Evolutionary conservation across 352 stramenopile genomes (phyloP).

Genomic region (Hyaloperonospora arabidopsidis): DNA sequence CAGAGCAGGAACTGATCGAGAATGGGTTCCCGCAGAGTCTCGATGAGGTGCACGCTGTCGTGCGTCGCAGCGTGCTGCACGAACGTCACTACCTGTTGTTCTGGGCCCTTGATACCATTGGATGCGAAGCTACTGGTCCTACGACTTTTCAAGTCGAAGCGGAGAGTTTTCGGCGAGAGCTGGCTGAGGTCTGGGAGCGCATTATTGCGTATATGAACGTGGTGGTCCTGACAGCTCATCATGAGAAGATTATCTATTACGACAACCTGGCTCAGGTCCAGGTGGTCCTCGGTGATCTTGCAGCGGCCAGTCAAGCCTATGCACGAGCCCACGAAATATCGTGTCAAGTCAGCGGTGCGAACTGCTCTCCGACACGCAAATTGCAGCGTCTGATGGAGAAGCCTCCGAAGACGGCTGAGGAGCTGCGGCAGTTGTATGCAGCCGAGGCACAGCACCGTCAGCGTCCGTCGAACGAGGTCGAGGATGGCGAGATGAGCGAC

Average conservation of each 20-base stretch:
- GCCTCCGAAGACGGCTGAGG: slow-evolving; percentile 50
- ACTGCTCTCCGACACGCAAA: slow-evolving; percentile 58
- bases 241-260: slow-evolving; percentile 84
- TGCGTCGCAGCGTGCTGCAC: slow-evolving; percentile 46
- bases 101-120: slow-evolving; percentile 64
- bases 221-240: slow-evolving; percentile 52
- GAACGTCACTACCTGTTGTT: slow-evolving; percentile 68
- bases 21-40: slow-evolving; percentile 56
- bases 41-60: slow-evolving; percentile 42
- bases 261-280: slow-evolving; percentile 73
- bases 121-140: slow-evolving; percentile 42
- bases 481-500: slow-evolving; percentile 26
- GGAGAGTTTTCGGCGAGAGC: slow-evolving; percentile 17
- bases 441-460: slow-evolving; percentile 35
- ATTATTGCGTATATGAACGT: slow-evolving; percentile 67
- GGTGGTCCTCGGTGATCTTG: slow-evolving; percentile 51
- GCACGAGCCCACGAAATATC: slow-evolving; percentile 43
- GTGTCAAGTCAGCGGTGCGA: slow-evolving; percentile 50
- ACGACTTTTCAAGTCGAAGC: slow-evolving; percentile 31
- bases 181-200: slow-evolving; percentile 53
- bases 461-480: slow-evolving; percentile 21
- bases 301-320: slow-evolving; percentile 46
- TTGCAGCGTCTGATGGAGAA: slow-evolving; percentile 49
- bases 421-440: slow-evolving; percentile 54
- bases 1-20: slow-evolving; percentile 49